Base-by-base conservation (phyloP, 2,329 filamentous ascomycete genomes). In the Trichophyton equinum region DNA sequence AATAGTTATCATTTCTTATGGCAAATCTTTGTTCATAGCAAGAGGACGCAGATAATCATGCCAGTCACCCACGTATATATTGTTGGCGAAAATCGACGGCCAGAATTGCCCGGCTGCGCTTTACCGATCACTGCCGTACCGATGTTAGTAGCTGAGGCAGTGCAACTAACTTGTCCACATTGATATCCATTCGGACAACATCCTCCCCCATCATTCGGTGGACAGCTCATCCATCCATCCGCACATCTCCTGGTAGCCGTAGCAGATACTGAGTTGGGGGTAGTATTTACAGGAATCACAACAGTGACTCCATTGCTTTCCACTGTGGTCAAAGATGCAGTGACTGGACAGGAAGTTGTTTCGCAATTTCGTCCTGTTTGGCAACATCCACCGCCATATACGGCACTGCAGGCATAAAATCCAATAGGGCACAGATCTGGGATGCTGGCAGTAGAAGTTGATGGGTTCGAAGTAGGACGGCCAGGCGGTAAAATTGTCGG, bases 341-440 rank as follows among this genome's bases (percentile, higher is more conserved):
- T 86, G 1, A 76, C 80, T 0, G 79, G 76, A 68, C 92, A 97
- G 5, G 86, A 88, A 0, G 87, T 88, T 0, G 85, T 87, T 62
- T 87, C 83, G 74, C 92, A 97, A 74, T 95, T 82, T 20, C 91
- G 84, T 1, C 90, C 91, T 0, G 89, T 91, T 61, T 88, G 87
- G 75, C 92, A 97, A 76, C 92, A 97, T 20, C 90, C 90, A 13
- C 88, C 90, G 1, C 81, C 77, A 62, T 91, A 89, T 62, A 85
- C 85, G 1, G 92, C 92, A 1, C 86, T 83, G 73, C 92, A 97
- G 58, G 89, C 86, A 73, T 97, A 97, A 78, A 91, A 97, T 1
- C 91, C 91, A 0, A 86, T 91, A 0, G 92, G 92, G 67, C 92
- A 97, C 67, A 81, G 69, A 7, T 72, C 68, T 38, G 64, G 78